phyloP scores from a whole-genome alignment of 2,329 filamentous ascomycete species.

The Davidsoniella neocaledoniae region DNA sequence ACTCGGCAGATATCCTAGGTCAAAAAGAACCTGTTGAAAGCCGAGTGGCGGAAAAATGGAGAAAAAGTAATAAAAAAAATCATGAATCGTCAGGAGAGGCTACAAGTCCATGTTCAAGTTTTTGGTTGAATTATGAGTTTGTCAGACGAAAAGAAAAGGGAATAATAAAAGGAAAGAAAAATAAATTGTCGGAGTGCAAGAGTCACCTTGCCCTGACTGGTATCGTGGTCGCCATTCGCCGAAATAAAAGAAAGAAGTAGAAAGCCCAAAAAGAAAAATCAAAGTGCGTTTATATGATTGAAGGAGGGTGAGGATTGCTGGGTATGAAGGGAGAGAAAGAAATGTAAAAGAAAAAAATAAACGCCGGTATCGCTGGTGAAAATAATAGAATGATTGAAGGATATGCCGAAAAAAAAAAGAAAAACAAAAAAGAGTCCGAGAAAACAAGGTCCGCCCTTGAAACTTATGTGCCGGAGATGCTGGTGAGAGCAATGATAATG shows the following conservation, averaged over 20 bases:
- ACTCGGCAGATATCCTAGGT: too few species aligned
- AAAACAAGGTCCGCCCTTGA: not conserved
- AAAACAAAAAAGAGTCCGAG: not conserved
- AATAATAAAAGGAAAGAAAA: slow-evolving; percentile 4
- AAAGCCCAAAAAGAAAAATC: not conserved
- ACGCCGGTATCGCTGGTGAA: not conserved
- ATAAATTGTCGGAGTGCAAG: slow-evolving; percentile 3
- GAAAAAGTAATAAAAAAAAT: not conserved
- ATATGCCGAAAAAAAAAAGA: not conserved
- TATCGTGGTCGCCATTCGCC: slow-evolving; percentile 12
- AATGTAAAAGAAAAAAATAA: slow-evolving; percentile 1
- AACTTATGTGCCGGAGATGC: not conserved
- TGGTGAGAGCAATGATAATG: not conserved
- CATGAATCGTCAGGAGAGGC: not conserved
- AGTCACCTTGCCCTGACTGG: slow-evolving; percentile 8
- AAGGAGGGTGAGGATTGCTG: not conserved
- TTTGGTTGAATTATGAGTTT: not conserved
- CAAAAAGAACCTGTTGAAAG: too few species aligned
- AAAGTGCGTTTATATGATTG: not conserved
- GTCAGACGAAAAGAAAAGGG: not conserved
- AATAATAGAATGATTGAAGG: not conserved
- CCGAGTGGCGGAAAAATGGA: not conserved
- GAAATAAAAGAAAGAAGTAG: slow-evolving; percentile 6
- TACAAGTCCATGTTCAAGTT: not conserved
- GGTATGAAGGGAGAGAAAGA: slow-evolving; percentile 1